phyloP scores from a whole-genome alignment of 208 protist genomes.

The Trypanosoma lewisi region DNA sequence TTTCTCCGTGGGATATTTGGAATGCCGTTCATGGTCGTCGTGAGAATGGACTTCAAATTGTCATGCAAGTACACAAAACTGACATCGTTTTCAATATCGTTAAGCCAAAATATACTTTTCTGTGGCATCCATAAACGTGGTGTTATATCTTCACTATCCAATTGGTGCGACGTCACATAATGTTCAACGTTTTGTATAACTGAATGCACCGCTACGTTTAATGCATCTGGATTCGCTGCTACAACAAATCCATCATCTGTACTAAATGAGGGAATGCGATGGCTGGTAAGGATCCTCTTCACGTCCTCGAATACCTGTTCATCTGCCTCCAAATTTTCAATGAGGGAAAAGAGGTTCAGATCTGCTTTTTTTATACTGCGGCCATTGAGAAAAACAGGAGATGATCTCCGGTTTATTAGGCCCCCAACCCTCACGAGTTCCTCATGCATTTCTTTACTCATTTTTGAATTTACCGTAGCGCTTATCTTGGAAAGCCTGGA shows the following conservation, averaged over 20 bases:
- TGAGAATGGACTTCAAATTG: conserved; percentile 3
- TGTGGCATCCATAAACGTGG: conserved; percentile 28
- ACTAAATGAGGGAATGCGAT: background rate
- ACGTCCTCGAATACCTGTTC: conserved; percentile 27
- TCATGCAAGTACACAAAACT: conserved; percentile 30
- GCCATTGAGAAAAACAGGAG: conserved; percentile 50
- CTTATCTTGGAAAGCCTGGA: conserved; percentile 45
- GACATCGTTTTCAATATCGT: conserved; percentile 75
- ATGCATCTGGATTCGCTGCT: background rate
- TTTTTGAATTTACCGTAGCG: conserved; percentile 1
- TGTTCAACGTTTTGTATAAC: background rate
- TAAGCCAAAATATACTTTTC: conserved; percentile 49
- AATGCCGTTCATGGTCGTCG: background rate
- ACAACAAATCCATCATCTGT: background rate
- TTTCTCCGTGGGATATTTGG: conserved; percentile 63
- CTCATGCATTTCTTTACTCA: conserved; percentile 21
- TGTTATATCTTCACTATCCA: background rate
- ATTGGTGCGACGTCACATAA: background rate
- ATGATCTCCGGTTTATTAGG: conserved; percentile 21
- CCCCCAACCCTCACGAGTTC: conserved; percentile 17
- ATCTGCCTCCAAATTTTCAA: conserved; percentile 42
- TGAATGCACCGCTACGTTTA: background rate
- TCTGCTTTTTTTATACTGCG: conserved; percentile 28
- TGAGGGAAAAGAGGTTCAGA: conserved; percentile 45
- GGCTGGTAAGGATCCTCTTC: conserved; percentile 15